These are phyloP conservation scores for Astragalus membranaceus DNA, from an alignment of 306 rosid species.

Conservation along the genomic window DNA sequence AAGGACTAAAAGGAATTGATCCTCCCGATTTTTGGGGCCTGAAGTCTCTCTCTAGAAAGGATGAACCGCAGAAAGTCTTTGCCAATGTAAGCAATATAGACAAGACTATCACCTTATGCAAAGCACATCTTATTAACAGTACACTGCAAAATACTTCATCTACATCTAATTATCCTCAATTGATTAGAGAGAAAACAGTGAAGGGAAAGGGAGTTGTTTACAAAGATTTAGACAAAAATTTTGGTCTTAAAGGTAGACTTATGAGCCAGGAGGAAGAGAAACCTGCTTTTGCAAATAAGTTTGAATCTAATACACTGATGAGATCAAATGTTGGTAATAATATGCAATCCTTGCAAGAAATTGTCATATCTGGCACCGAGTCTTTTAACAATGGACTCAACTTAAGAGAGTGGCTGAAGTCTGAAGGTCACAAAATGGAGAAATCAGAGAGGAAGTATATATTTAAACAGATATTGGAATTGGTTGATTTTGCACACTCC, in stretches of 20 bases:
- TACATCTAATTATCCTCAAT: slow-evolving; percentile 30
- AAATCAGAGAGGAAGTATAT: slow-evolving; percentile 36
- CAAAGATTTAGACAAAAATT: slow-evolving; percentile 19
- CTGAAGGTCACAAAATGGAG: slow-evolving; percentile 17
- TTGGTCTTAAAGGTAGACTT: slow-evolving; percentile 1
- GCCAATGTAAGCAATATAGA: slow-evolving; percentile 29
- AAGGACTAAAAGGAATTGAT: slow-evolving; percentile 29
- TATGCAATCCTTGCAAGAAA: slow-evolving; percentile 18
- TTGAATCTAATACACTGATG: slow-evolving; percentile 10
- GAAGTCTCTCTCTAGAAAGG: slow-evolving; percentile 23
- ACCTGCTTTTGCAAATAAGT: not conserved
- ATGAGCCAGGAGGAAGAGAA: slow-evolving; percentile 29
- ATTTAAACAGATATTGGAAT: slow-evolving; percentile 52
- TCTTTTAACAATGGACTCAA: slow-evolving; percentile 25
- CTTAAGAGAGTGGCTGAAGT: slow-evolving; percentile 55
- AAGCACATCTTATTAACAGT: slow-evolving; percentile 16
- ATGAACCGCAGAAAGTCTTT: slow-evolving; percentile 21
- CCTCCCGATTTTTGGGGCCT: slow-evolving; percentile 23
- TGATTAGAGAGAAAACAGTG: slow-evolving; percentile 22
- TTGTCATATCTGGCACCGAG: slow-evolving; percentile 10
- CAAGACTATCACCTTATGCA: slow-evolving; percentile 28
- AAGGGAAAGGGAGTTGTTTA: slow-evolving; percentile 40
- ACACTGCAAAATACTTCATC: slow-evolving; percentile 23
- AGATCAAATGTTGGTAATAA: slow-evolving; percentile 17
- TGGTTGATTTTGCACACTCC: slow-evolving; percentile 46